A percentile compares a stretch with the other conserved stretches of the same genome.
These are phyloP conservation scores for Vitis rupestris DNA, from an alignment of 164 flowering plant species.

Conservation along the genomic window DNA sequence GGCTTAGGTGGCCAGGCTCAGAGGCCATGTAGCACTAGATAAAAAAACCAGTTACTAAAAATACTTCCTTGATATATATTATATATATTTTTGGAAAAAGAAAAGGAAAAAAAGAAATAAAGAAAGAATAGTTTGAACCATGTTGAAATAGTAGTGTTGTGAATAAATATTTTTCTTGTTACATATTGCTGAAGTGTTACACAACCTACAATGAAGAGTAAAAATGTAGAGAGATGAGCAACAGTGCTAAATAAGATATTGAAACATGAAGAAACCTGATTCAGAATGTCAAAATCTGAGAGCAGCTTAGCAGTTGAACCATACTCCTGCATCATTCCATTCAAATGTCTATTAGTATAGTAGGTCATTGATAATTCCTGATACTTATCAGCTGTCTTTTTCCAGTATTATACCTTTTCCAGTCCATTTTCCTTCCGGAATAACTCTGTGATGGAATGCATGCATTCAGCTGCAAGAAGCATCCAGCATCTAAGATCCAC, in stretches of 20 bases:
- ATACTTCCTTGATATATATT: too few species aligned
- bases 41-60: too few species aligned
- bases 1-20: too few species aligned
- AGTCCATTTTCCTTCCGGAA: constrained; percentile 30
- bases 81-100: too few species aligned
- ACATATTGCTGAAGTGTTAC: not conserved
- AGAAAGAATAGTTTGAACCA: too few species aligned
- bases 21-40: too few species aligned
- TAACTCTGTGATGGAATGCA: constrained; percentile 67
- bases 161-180: too few species aligned
- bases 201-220: not conserved
- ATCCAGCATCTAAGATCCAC: constrained; percentile 98
- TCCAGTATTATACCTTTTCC: constrained; percentile 49
- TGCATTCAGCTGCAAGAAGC: constrained; percentile 86
- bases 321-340: constrained; percentile 59
- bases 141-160: too few species aligned
- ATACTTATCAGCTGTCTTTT: not conserved
- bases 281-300: constrained; percentile 72
- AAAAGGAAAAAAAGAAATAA: too few species aligned
- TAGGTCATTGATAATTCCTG: not conserved
- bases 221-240: not conserved
- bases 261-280: constrained; percentile 48
- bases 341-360: not conserved
- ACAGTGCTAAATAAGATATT: too few species aligned
- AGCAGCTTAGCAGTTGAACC: constrained; percentile 53